Conservation (phyloP, 345 rosid species). For the Aethionema arabicum region DNA sequence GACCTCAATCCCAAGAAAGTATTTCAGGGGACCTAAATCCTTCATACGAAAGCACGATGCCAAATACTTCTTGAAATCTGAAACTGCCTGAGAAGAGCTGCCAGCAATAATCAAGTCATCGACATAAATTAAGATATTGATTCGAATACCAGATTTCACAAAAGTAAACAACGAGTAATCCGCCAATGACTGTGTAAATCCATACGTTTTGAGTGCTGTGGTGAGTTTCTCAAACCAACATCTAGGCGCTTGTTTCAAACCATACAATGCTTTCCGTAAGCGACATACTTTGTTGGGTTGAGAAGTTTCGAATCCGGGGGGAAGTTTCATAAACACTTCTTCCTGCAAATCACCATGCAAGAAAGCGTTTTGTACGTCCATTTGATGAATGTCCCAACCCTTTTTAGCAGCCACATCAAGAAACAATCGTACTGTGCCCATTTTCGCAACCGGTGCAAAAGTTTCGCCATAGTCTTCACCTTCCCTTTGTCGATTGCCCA, state of each 20-base stretch:
- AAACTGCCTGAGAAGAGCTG: neutral
- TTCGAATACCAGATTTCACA: neutral
- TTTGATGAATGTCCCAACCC: too few relatives aligned
- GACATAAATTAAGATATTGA: neutral
- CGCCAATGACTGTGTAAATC: neutral
- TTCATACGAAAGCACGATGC: neutral
- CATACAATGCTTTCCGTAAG: neutral
- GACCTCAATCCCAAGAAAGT: neutral
- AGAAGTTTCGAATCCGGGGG: neutral
- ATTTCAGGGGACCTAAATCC: neutral
- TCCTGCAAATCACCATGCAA: too few relatives aligned
- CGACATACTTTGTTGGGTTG: neutral
- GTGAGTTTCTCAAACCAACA: neutral
- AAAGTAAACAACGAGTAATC: neutral
- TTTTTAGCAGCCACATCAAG: too few relatives aligned
- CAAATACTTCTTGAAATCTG: neutral
- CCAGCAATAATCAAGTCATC: neutral
- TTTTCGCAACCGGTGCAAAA: too few relatives aligned
- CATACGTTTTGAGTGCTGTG: neutral
- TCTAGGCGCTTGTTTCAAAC: neutral
- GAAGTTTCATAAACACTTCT: too few relatives aligned
- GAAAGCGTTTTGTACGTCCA: too few relatives aligned
- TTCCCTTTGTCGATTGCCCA: too few relatives aligned
- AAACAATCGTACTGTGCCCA: too few relatives aligned
- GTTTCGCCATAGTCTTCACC: too few relatives aligned